phyloP scores from a whole-genome alignment of 768 basidiomycete genomes.

The Austroboletus eburneus region DNA sequence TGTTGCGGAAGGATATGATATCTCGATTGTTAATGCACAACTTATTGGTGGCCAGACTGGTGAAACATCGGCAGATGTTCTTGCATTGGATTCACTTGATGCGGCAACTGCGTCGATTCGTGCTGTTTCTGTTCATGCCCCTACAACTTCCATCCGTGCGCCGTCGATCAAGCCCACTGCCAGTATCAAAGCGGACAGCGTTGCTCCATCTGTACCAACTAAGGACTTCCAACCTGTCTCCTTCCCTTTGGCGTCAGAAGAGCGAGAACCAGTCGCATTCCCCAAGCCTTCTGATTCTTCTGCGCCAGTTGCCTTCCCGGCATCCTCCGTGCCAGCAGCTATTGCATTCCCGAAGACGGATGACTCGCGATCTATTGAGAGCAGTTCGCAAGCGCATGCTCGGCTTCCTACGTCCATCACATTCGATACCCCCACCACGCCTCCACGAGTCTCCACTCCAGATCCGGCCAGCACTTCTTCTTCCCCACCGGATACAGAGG shows the following conservation, averaged over 20 bases:
- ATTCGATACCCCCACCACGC: conserved; percentile 55
- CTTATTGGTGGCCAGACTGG: conserved; percentile 3
- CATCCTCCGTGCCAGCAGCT: conserved; percentile 29
- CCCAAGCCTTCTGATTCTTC: conserved; percentile 14
- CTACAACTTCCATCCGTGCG: conserved; percentile 14
- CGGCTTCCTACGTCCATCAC: conserved; percentile 44
- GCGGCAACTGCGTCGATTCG: too few species aligned
- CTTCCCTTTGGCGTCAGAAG: conserved; percentile 31
- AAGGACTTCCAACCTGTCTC: conserved; percentile 27
- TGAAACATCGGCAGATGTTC: conserved; percentile 17
- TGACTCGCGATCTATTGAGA: conserved; percentile 28
- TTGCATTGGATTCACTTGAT: conserved; percentile 16
- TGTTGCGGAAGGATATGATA: conserved; percentile 25
- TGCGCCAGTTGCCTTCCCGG: conserved; percentile 33
- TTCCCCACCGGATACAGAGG: conserved; percentile 58
- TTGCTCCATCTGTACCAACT: conserved; percentile 27
- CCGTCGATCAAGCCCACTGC: conserved; percentile 22
- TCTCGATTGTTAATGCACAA: conserved; percentile 17
- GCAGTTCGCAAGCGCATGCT: conserved; percentile 23
- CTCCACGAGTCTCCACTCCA: conserved; percentile 69
- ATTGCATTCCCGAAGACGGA: conserved; percentile 42
- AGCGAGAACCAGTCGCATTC: conserved; percentile 6
- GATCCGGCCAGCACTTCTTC: conserved; percentile 58
- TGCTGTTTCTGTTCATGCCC: conserved; percentile 13
- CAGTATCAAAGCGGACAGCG: conserved; percentile 20